A percentile compares a stretch with the other conserved stretches of the same genome.
Evolutionary conservation across 2,329 filamentous ascomycete species (phyloP).

Genomic region (Geosmithia morbida): DNA sequence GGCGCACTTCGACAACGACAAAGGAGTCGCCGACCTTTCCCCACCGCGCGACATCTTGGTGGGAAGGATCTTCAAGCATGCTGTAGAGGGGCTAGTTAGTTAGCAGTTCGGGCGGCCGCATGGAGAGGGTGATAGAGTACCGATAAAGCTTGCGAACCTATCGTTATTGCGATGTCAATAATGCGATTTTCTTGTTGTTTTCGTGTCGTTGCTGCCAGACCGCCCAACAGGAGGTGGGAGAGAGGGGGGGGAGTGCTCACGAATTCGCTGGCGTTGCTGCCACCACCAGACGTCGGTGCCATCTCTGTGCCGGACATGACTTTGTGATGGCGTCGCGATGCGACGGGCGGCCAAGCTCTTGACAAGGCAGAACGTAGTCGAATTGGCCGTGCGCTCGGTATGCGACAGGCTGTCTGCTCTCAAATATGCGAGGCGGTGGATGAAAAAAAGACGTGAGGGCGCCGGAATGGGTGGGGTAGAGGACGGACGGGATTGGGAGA

Average conservation of each 20-base stretch:
- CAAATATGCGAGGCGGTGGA: too few species aligned
- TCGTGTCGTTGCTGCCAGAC: too few species aligned
- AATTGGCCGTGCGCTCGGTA: too few species aligned
- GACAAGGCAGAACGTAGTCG: too few species aligned
- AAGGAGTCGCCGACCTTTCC: constrained; percentile 91
- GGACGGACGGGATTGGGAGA: too few species aligned
- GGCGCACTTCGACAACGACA: constrained; percentile 80
- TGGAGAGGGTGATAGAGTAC: constrained; percentile 37
- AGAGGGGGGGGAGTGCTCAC: too few species aligned
- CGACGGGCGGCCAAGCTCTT: too few species aligned
- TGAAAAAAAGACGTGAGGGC: too few species aligned
- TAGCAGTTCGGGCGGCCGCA: not conserved
- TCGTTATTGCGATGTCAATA: constrained; percentile 3
- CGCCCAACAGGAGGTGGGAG: too few species aligned
- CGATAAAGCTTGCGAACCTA: constrained; percentile 98
- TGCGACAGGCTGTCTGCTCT: too few species aligned
- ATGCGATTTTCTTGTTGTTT: not conserved
- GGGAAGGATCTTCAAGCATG: constrained; percentile 92
- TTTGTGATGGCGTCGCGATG: not conserved
- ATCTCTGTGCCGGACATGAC: constrained; percentile 2
- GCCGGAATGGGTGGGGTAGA: too few species aligned
- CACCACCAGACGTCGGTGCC: constrained; percentile 14
- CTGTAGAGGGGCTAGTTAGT: constrained; percentile 28
- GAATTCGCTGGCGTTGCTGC: constrained; percentile 80
- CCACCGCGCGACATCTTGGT: constrained; percentile 89